These are phyloP conservation scores for Metarhizium guizhouense DNA, from an alignment of 2,329 filamentous ascomycete species.

Conservation along the genomic window DNA sequence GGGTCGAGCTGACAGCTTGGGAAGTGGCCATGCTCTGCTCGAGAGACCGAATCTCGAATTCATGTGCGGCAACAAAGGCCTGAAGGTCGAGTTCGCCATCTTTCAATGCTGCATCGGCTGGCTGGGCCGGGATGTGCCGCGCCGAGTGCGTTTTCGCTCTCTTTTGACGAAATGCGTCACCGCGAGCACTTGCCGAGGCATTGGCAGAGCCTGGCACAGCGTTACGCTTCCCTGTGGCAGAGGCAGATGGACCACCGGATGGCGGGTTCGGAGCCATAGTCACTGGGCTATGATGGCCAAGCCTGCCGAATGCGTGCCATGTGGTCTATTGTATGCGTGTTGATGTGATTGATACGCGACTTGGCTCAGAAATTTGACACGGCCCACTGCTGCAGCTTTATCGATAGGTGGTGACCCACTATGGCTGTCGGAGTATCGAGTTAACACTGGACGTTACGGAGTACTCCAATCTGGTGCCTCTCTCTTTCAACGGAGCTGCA, in stretches of 20 bases:
- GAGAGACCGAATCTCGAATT: constrained; percentile 82
- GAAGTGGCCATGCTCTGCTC: constrained; percentile 73
- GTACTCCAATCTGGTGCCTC: too few species aligned
- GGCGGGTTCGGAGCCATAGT: constrained; percentile 18
- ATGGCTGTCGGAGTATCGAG: too few species aligned
- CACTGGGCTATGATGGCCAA: background rate
- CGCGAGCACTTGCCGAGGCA: constrained; percentile 7
- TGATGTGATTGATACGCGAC: background rate
- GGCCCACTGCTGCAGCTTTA: constrained; percentile 1
- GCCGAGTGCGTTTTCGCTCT: constrained; percentile 37
- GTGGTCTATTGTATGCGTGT: background rate
- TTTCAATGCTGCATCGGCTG: constrained; percentile 40
- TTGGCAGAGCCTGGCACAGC: constrained; percentile 6
- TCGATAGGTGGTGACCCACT: constrained; percentile 2
- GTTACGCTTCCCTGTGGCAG: constrained; percentile 19
- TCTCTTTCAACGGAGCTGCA: too few species aligned
- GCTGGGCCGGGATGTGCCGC: constrained; percentile 41
- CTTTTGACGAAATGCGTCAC: constrained; percentile 26
- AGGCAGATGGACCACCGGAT: constrained; percentile 16
- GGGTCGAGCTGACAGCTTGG: constrained; percentile 50
- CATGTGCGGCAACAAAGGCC: constrained; percentile 73
- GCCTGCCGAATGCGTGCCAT: background rate
- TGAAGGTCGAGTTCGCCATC: constrained; percentile 80
- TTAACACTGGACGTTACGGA: too few species aligned
- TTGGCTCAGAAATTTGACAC: constrained; percentile 1